A percentile compares a stretch with the other conserved stretches of the same genome.
phyloP scores from a whole-genome alignment of 2,329 filamentous ascomycete genomes.

The Xylariaceae sp. region DNA sequence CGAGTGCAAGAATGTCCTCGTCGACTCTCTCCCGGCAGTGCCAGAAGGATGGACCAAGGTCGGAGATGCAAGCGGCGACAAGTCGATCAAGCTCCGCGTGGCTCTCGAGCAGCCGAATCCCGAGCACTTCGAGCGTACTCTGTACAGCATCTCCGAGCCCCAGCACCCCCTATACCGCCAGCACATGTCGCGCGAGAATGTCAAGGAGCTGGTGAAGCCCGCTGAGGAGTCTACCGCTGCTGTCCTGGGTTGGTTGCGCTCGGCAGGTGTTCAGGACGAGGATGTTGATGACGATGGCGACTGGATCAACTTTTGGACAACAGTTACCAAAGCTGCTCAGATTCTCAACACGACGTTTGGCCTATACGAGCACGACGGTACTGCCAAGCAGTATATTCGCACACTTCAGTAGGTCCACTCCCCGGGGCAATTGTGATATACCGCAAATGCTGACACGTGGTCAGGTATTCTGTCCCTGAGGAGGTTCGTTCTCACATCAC shows the following conservation, averaged over 20 bases:
- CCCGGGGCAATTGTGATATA: constrained; percentile 9
- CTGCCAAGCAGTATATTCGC: constrained; percentile 42
- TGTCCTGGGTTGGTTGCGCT: constrained; percentile 51
- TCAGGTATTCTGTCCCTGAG: constrained; percentile 55
- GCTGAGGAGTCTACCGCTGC: constrained; percentile 38
- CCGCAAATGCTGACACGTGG: background rate
- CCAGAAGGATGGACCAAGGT: constrained; percentile 36
- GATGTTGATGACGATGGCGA: constrained; percentile 37
- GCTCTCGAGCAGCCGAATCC: constrained; percentile 44
- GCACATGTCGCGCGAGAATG: constrained; percentile 56
- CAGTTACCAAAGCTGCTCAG: constrained; percentile 39
- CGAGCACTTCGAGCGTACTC: constrained; percentile 49
- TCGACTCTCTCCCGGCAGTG: constrained; percentile 33
- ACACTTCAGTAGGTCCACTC: constrained; percentile 28
- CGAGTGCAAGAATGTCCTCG: constrained; percentile 26
- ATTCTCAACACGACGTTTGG: constrained; percentile 55
- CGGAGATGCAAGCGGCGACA: constrained; percentile 32
- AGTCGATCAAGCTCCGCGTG: constrained; percentile 42
- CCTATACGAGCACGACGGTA: constrained; percentile 45
- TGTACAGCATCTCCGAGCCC: constrained; percentile 58
- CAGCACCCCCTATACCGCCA: constrained; percentile 53
- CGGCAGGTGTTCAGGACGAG: constrained; percentile 46
- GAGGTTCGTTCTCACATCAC: constrained; percentile 50
- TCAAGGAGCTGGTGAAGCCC: constrained; percentile 32
- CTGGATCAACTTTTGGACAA: constrained; percentile 56